These are phyloP conservation scores for Echinochloa phyllopogon DNA, from an alignment of 176 grass and related monocot species.

Conservation along the genomic window DNA sequence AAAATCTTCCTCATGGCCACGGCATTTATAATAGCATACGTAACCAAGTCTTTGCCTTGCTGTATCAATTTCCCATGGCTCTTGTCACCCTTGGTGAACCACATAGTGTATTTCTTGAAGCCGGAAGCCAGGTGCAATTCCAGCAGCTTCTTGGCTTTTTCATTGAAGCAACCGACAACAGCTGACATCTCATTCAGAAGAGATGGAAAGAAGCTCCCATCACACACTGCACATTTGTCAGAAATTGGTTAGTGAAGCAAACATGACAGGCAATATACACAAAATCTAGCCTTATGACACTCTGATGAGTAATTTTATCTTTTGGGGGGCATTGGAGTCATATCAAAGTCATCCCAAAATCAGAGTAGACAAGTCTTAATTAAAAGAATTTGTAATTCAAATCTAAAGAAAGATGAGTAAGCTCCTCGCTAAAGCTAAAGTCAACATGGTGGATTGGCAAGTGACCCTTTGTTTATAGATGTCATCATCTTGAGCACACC, in stretches of 20 bases:
- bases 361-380: neutral
- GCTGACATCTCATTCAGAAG: conserved; percentile 79
- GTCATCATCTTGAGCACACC: neutral
- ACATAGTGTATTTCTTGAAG: conserved; percentile 69
- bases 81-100: conserved; percentile 48
- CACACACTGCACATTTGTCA: conserved; percentile 71
- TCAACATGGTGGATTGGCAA: neutral
- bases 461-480: neutral
- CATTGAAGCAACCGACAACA: conserved; percentile 87
- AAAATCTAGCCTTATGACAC: neutral
- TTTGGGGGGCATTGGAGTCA: neutral
- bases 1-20: conserved; percentile 93
- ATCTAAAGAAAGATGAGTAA: neutral
- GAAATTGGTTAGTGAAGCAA: conserved; percentile 21
- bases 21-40: conserved; percentile 89
- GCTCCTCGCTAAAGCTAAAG: neutral
- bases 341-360: neutral
- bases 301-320: neutral
- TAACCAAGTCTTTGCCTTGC: conserved; percentile 86
- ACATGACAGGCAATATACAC: neutral
- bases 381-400: neutral
- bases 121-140: conserved; percentile 77
- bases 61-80: conserved; percentile 58
- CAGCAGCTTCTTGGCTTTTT: conserved; percentile 80
- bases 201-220: conserved; percentile 86